These are phyloP conservation scores for Piper longum DNA, from an alignment of 164 flowering plant species.

Conservation along the genomic window DNA sequence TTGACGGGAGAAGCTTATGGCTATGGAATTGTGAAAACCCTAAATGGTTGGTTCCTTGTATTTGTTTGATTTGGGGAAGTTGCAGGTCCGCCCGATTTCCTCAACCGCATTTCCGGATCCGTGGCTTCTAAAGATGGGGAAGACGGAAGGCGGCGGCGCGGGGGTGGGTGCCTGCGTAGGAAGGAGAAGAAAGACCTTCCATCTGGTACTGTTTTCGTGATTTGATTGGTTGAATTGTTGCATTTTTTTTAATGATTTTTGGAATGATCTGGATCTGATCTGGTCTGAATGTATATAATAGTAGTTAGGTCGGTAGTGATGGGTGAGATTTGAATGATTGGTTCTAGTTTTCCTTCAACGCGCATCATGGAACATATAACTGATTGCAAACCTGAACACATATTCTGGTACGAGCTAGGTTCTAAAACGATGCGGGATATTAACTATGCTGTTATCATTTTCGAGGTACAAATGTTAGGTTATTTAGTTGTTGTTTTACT, in stretches of 20 bases:
- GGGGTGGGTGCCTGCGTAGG: slow-evolving; percentile 19
- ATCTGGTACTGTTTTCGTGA: slow-evolving; percentile 25
- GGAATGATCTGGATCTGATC: neutral
- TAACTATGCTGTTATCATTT: no score
- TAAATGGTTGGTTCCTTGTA: neutral
- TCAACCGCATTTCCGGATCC: slow-evolving; percentile 40
- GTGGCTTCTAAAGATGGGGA: slow-evolving; percentile 18
- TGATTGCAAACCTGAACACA: no score
- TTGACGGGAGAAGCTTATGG: no score
- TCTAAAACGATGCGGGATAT: no score
- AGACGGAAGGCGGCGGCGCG: slow-evolving; percentile 18
- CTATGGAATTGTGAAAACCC: neutral
- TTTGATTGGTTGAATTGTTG: neutral
- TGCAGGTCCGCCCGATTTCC: slow-evolving; percentile 80
- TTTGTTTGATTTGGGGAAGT: slow-evolving; percentile 24
- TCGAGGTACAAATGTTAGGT: no score
- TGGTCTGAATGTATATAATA: no score
- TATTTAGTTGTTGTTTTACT: no score
- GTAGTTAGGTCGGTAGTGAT: no score
- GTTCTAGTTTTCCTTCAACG: no score
- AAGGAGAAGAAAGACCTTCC: slow-evolving; percentile 62
- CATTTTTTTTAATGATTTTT: neutral
- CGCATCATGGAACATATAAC: no score
- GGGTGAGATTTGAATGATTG: no score
- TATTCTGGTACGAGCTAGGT: no score